Conservation (phyloP, 331 rosid genomes). For the Erythrophleum ivorense region DNA sequence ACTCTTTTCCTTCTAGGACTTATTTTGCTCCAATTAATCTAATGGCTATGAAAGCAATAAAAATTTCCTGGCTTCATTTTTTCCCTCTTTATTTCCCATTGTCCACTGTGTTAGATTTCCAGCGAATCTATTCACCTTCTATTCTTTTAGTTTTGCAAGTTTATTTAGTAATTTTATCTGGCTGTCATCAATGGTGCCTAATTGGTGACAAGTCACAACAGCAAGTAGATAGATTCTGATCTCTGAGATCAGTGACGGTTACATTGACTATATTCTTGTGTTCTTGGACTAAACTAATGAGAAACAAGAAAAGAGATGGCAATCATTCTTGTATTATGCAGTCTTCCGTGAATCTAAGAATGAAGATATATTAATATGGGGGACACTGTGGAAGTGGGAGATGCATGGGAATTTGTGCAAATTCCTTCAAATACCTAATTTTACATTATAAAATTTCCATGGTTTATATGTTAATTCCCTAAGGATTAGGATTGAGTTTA, state of each 20-base stretch:
- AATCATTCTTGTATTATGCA: constrained; percentile 20
- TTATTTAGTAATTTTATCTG: background rate
- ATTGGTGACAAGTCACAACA: constrained; percentile 37
- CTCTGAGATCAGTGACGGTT: constrained; percentile 2
- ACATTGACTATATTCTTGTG: constrained; percentile 47
- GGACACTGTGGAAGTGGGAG: constrained; percentile 20
- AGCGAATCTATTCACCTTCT: background rate
- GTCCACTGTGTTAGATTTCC: background rate
- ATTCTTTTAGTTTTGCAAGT: background rate
- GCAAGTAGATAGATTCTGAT: constrained; percentile 32
- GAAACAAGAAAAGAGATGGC: constrained; percentile 31
- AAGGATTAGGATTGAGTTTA: constrained; percentile 11
- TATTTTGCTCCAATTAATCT: background rate
- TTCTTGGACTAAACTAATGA: constrained; percentile 38
- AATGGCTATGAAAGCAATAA: background rate
- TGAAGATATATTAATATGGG: constrained; percentile 37
- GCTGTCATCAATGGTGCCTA: constrained; percentile 19
- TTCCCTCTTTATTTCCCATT: background rate
- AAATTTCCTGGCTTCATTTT: background rate
- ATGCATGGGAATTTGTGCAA: constrained; percentile 54
- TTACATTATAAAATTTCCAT: constrained; percentile 40
- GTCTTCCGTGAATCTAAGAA: constrained; percentile 3
- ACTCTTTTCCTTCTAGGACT: background rate
- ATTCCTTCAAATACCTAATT: constrained; percentile 37
- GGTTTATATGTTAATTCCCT: constrained; percentile 35